phyloP scores from a whole-genome alignment of 148 eudicot genomes.

The Gaultheria prostrata region DNA sequence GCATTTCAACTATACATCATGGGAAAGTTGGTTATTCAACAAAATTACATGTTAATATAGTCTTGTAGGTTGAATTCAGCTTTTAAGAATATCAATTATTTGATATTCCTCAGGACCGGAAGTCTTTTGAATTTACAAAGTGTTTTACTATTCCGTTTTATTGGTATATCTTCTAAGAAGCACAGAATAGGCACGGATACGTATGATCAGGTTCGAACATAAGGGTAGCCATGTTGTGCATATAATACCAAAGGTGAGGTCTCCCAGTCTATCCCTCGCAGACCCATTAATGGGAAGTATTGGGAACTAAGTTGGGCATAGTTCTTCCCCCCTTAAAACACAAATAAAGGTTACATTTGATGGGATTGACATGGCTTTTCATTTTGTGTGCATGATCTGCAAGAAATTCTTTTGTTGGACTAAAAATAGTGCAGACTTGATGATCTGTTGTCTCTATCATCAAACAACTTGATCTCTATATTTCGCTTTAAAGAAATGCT shows the following conservation, averaged over 20 bases:
- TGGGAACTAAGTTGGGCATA: background rate
- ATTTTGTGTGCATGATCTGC: background rate
- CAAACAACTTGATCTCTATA: background rate
- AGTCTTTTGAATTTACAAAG: too few species aligned
- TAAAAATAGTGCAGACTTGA: background rate
- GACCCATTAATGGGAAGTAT: background rate
- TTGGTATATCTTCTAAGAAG: too few species aligned
- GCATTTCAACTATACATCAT: background rate
- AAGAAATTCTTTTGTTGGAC: background rate
- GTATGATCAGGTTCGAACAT: background rate
- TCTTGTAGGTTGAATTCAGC: background rate
- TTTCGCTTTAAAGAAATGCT: background rate
- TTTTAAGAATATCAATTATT: background rate
- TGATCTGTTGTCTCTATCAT: background rate
- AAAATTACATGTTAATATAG: background rate
- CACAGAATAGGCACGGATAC: too few species aligned
- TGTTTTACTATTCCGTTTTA: too few species aligned
- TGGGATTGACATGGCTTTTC: background rate
- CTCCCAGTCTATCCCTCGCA: background rate
- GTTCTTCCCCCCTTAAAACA: background rate
- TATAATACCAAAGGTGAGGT: background rate
- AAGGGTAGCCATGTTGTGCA: background rate
- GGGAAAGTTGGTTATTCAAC: background rate
- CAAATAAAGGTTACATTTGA: background rate
- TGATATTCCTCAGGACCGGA: background rate